Conservation (phyloP, 2,329 filamentous ascomycete species). For the Neofusicoccum laricinum region DNA sequence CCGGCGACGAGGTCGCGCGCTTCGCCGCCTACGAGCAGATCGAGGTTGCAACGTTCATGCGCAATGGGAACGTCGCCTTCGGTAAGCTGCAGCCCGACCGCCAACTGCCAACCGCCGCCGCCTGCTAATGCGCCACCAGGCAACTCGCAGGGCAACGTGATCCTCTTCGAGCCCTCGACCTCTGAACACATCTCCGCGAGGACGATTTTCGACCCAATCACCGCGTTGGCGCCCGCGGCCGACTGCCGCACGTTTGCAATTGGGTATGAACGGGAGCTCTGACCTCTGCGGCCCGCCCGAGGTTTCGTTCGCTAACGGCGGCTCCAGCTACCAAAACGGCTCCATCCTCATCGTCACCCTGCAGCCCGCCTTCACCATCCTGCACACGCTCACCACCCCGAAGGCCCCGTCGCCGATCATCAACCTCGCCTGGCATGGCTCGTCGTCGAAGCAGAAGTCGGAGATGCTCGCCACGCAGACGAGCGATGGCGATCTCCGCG, state of each 20-base stretch:
- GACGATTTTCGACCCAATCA: constrained; percentile 93
- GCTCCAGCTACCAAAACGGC: constrained; percentile 81
- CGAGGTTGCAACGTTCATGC: constrained; percentile 88
- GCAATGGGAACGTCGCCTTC: constrained; percentile 94
- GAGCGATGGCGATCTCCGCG: constrained; percentile 83
- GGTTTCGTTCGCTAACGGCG: constrained; percentile 21
- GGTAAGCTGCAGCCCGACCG: constrained; percentile 56
- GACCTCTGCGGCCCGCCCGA: neutral
- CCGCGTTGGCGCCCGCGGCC: constrained; percentile 81
- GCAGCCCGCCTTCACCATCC: constrained; percentile 86
- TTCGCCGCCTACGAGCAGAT: constrained; percentile 90
- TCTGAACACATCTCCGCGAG: constrained; percentile 88
- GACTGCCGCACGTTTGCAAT: constrained; percentile 96
- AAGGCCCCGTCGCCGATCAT: constrained; percentile 83
- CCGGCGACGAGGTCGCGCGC: constrained; percentile 84
- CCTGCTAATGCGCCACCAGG: constrained; percentile 51
- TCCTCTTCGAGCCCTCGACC: constrained; percentile 88
- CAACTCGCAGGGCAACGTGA: constrained; percentile 87
- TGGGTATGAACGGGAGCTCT: constrained; percentile 58
- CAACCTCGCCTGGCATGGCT: constrained; percentile 90
- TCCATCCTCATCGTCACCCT: constrained; percentile 87
- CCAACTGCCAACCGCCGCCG: neutral
- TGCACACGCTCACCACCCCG: constrained; percentile 86
- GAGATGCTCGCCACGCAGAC: constrained; percentile 97
- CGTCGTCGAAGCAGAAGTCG: constrained; percentile 91